Conservation (phyloP, 2,329 filamentous ascomycete genomes). For the Colletotrichum australisinense region DNA sequence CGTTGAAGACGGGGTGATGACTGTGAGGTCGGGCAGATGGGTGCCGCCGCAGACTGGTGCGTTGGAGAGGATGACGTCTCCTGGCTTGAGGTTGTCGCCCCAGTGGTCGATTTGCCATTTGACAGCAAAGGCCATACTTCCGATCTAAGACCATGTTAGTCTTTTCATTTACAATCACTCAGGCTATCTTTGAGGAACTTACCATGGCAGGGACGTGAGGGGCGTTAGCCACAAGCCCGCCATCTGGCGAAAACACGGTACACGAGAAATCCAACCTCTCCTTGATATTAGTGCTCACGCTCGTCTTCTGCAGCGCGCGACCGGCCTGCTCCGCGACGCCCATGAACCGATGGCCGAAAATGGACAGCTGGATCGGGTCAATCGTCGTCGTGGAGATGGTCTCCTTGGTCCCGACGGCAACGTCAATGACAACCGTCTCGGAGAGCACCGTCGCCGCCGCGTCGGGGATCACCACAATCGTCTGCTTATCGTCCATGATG, state of each 20-base stretch:
- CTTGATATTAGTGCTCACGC: constrained; percentile 82
- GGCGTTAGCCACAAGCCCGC: constrained; percentile 79
- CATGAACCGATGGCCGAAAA: constrained; percentile 87
- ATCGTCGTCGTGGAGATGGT: constrained; percentile 48
- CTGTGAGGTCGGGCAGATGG: constrained; percentile 52
- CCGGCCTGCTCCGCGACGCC: constrained; percentile 89
- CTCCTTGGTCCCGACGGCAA: constrained; percentile 25
- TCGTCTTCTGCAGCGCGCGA: constrained; percentile 81
- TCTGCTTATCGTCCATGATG: constrained; percentile 76
- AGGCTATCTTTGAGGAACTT: background rate
- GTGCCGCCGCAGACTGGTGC: constrained; percentile 48
- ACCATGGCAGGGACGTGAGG: constrained; percentile 80
- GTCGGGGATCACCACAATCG: constrained; percentile 76
- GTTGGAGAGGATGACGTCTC: constrained; percentile 51
- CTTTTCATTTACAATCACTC: background rate
- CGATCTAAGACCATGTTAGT: constrained; percentile 54
- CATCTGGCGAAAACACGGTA: constrained; percentile 80
- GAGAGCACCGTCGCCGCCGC: constrained; percentile 60
- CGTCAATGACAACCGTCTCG: constrained; percentile 55
- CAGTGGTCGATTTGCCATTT: constrained; percentile 72
- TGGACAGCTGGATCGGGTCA: constrained; percentile 79
- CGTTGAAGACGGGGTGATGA: constrained; percentile 49
- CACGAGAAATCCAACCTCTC: constrained; percentile 86
- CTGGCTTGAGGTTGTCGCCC: constrained; percentile 55
- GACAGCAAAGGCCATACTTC: constrained; percentile 84